Evolutionary conservation across 2,329 filamentous ascomycete genomes (phyloP).

Genomic region (Blastomyces silverae): DNA sequence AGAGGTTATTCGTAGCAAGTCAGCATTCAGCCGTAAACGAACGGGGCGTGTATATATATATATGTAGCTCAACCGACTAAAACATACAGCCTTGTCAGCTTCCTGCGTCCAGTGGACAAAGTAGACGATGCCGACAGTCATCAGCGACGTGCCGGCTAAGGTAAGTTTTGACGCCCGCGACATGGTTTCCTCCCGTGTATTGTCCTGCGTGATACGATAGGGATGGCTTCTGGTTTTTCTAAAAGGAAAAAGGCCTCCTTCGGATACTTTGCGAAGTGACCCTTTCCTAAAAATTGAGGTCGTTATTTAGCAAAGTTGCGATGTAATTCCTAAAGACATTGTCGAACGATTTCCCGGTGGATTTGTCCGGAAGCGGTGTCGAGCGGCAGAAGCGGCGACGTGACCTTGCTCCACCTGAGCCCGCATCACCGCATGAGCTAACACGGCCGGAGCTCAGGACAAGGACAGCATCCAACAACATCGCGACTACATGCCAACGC

Average conservation of each 20-base stretch:
- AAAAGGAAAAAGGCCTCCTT: background rate
- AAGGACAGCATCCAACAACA: background rate
- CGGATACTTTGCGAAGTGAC: background rate
- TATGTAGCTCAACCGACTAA: background rate
- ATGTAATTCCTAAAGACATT: background rate
- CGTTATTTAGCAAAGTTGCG: background rate
- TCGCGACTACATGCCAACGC: background rate
- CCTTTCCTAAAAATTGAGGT: background rate
- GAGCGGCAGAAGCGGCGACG: slow-evolving; percentile 8
- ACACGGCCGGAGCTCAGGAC: background rate
- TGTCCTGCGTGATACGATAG: background rate
- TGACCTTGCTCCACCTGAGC: background rate
- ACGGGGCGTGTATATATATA: background rate
- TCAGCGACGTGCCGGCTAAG: slow-evolving; percentile 66
- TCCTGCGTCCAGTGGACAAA: slow-evolving; percentile 88
- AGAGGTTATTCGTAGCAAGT: slow-evolving; percentile 20
- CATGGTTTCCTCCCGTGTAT: slow-evolving; percentile 49
- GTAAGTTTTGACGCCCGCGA: slow-evolving; percentile 86
- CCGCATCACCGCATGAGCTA: background rate
- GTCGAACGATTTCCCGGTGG: background rate
- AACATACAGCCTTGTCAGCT: slow-evolving; percentile 68
- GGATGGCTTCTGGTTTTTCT: background rate
- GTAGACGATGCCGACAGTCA: slow-evolving; percentile 67
- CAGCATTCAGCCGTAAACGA: slow-evolving; percentile 1
- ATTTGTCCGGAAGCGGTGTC: slow-evolving; percentile 2